Conservation (phyloP, 2,329 filamentous ascomycete species). For the Microdochium bolleyi region DNA sequence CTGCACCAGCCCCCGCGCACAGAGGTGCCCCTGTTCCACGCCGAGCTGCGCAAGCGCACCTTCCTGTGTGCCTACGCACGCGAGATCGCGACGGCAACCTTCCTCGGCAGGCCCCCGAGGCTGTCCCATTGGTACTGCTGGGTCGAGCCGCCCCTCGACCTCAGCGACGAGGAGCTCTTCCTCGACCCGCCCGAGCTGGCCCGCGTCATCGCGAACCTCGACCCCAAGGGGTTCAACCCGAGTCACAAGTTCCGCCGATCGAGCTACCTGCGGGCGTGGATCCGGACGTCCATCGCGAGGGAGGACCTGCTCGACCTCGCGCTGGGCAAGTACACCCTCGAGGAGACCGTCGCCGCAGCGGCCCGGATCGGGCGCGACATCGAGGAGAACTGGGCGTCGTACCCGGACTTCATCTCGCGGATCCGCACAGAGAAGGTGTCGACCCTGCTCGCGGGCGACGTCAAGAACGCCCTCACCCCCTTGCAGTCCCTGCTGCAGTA, state of each 20-base stretch:
- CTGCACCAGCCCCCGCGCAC: constrained; percentile 20
- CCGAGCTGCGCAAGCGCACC: constrained; percentile 17
- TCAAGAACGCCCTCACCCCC: background rate
- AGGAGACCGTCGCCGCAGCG: constrained; percentile 13
- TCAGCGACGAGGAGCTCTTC: constrained; percentile 16
- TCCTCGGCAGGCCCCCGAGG: constrained; percentile 23
- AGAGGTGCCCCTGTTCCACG: constrained; percentile 20
- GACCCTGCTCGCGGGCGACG: background rate
- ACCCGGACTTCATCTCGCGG: constrained; percentile 14
- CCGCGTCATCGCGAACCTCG: constrained; percentile 14
- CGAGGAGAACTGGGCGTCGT: constrained; percentile 12
- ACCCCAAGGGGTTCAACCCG: constrained; percentile 18
- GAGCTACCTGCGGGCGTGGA: constrained; percentile 16
- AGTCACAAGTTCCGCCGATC: constrained; percentile 11
- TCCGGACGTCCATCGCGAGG: constrained; percentile 14
- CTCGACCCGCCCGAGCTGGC: constrained; percentile 16
- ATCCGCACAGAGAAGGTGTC: background rate
- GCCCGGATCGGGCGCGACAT: constrained; percentile 8
- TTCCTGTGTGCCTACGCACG: constrained; percentile 15
- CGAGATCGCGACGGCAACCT: constrained; percentile 20
- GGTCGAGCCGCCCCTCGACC: constrained; percentile 17
- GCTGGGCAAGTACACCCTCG: constrained; percentile 18
- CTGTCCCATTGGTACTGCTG: constrained; percentile 23
- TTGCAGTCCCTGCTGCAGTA: background rate
- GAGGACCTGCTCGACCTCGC: constrained; percentile 27